Conservation (phyloP, 1,284 basidiomycete species). For the Porogramme epimiltina region DNA sequence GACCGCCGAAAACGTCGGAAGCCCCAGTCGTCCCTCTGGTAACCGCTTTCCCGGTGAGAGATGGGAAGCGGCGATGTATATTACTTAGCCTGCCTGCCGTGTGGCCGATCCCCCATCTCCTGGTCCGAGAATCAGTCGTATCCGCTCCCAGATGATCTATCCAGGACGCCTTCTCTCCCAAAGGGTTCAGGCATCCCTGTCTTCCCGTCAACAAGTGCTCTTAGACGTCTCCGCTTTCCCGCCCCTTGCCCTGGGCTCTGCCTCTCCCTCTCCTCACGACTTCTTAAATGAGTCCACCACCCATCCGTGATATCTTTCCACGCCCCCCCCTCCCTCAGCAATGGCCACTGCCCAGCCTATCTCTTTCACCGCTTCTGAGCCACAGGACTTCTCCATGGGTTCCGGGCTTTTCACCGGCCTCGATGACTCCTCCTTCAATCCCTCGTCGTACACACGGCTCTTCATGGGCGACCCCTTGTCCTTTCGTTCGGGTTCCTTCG, state of each 20-base stretch:
- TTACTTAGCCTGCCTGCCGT: constrained; percentile 14
- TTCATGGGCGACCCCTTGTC: constrained; percentile 73
- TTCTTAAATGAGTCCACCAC: constrained; percentile 10
- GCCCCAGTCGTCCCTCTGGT: too few relatives aligned
- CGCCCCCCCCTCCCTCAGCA: constrained; percentile 10
- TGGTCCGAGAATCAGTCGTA: constrained; percentile 2
- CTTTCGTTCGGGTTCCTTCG: constrained; percentile 64
- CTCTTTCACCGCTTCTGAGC: constrained; percentile 30
- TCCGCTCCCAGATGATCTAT: neutral
- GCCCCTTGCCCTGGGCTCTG: constrained; percentile 6
- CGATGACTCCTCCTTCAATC: constrained; percentile 55
- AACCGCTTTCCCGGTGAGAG: too few relatives aligned
- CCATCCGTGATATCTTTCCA: constrained; percentile 3
- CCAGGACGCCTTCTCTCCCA: neutral
- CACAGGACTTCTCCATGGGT: constrained; percentile 40
- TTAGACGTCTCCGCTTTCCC: neutral
- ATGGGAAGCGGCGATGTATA: too few relatives aligned
- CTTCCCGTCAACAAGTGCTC: constrained; percentile 2
- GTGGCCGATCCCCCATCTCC: constrained; percentile 21
- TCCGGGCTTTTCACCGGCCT: constrained; percentile 51
- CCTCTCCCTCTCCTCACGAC: constrained; percentile 6
- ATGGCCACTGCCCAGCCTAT: constrained; percentile 61
- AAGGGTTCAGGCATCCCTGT: neutral
- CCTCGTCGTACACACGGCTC: constrained; percentile 63
- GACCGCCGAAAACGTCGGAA: too few relatives aligned